phyloP scores from a whole-genome alignment of 306 rosid genomes.

The Nissolia schottii region DNA sequence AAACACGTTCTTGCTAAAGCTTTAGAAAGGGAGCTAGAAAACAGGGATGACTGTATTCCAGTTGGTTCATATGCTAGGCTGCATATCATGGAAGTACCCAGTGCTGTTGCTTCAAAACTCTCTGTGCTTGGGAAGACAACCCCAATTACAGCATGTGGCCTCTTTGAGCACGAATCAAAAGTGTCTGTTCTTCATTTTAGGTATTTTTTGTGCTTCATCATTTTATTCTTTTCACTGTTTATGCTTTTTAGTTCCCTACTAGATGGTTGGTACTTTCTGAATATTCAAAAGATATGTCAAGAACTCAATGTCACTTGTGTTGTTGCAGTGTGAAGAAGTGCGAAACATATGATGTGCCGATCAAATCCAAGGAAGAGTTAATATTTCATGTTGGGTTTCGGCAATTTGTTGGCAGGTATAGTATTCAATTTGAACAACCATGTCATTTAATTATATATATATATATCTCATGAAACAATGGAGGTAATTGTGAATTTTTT shows the following conservation, averaged over 20 bases:
- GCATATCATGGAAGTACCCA: conserved; percentile 71
- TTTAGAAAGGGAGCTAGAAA: conserved; percentile 54
- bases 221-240: conserved; percentile 1
- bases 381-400: conserved; percentile 95
- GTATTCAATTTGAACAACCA: not conserved
- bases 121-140: conserved; percentile 29
- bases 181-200: conserved; percentile 94
- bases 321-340: conserved; percentile 81
- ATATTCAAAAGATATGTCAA: not conserved
- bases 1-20: conserved; percentile 83
- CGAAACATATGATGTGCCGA: conserved; percentile 62
- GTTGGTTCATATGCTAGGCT: conserved; percentile 66
- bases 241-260: not conserved
- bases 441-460: not conserved
- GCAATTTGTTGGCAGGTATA: conserved; percentile 84
- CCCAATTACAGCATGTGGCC: conserved; percentile 83
- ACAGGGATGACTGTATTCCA: conserved; percentile 50
- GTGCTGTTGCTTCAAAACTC: conserved; percentile 55
- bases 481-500: not conserved
- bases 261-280: not conserved
- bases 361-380: conserved; percentile 85
- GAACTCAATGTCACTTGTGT: conserved; percentile 5
- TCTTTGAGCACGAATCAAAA: conserved; percentile 90
- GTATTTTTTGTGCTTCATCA: conserved; percentile 31
- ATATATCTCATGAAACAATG: not conserved